Conservation (phyloP, 2,329 filamentous ascomycete species). For the Fusarium pininemorale region DNA sequence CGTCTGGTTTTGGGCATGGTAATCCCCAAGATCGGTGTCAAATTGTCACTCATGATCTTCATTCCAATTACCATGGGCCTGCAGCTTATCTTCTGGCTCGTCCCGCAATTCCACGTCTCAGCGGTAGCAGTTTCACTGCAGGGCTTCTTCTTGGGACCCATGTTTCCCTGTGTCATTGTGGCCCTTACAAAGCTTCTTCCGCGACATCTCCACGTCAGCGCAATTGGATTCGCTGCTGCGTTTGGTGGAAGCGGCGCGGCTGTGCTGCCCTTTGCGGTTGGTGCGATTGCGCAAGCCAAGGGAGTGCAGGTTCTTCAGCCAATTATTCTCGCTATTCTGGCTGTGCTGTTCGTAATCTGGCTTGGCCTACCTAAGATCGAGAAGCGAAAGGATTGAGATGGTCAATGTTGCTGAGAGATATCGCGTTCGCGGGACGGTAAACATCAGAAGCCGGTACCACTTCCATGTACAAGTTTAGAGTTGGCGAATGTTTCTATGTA, state of each 20-base stretch:
- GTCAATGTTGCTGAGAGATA: background rate
- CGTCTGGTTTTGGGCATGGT: constrained; percentile 47
- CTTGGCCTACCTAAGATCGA: constrained; percentile 53
- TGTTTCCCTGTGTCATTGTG: constrained; percentile 78
- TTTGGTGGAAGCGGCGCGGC: constrained; percentile 79
- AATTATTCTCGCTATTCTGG: constrained; percentile 62
- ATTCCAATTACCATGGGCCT: constrained; percentile 70
- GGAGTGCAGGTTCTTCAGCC: constrained; percentile 67
- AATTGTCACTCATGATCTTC: constrained; percentile 68
- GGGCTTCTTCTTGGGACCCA: constrained; percentile 81
- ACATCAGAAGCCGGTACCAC: background rate
- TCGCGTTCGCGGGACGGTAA: no score
- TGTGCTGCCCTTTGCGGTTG: constrained; percentile 70
- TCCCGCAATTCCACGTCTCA: constrained; percentile 79
- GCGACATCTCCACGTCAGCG: constrained; percentile 74
- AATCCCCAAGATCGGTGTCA: constrained; percentile 72
- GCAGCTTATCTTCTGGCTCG: constrained; percentile 82
- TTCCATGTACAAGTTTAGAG: no score
- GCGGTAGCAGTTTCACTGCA: constrained; percentile 75
- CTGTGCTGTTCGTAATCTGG: constrained; percentile 57
- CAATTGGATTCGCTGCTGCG: constrained; percentile 80
- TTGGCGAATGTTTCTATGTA: background rate
- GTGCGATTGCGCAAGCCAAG: constrained; percentile 67
- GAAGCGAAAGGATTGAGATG: constrained; percentile 49
- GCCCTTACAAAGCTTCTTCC: constrained; percentile 75